These are phyloP conservation scores for Penicillium verhagenii DNA, from an alignment of 495 filamentous ascomycete species.

Conservation along the genomic window DNA sequence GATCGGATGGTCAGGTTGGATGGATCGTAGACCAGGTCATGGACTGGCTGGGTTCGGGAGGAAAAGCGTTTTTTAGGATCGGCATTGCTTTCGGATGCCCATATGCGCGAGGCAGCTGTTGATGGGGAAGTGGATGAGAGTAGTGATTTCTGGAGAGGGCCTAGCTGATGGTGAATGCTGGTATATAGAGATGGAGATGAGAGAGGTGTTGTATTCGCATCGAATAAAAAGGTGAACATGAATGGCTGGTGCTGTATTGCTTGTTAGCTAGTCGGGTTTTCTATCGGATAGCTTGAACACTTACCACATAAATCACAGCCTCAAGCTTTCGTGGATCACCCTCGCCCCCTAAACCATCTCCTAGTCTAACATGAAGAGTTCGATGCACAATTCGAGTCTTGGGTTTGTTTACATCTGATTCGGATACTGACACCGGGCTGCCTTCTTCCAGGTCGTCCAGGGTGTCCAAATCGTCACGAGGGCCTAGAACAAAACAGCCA, in stretches of 20 bases:
- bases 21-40: conserved; percentile 86
- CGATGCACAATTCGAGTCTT: conserved; percentile 49
- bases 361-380: conserved; percentile 47
- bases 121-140: conserved; percentile 61
- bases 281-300: conserved; percentile 9
- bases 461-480: conserved; percentile 28
- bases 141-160: conserved; percentile 72
- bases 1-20: conserved; percentile 71
- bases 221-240: conserved; percentile 87
- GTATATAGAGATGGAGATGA: conserved; percentile 71
- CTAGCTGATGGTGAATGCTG: conserved; percentile 77
- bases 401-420: conserved; percentile 15
- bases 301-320: conserved; percentile 68
- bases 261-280: not conserved
- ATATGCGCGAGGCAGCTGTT: conserved; percentile 50
- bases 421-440: conserved; percentile 19
- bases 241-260: conserved; percentile 69
- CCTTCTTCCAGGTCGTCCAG: conserved; percentile 30
- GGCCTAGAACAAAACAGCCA: conserved; percentile 25
- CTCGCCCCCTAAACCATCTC: conserved; percentile 12
- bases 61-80: conserved; percentile 30
- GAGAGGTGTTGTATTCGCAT: conserved; percentile 64
- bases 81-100: conserved; percentile 23
- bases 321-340: conserved; percentile 49
- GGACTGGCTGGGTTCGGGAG: conserved; percentile 53